phyloP scores from a whole-genome alignment of 352 stramenopile species.

The Phytophthora litchii region DNA sequence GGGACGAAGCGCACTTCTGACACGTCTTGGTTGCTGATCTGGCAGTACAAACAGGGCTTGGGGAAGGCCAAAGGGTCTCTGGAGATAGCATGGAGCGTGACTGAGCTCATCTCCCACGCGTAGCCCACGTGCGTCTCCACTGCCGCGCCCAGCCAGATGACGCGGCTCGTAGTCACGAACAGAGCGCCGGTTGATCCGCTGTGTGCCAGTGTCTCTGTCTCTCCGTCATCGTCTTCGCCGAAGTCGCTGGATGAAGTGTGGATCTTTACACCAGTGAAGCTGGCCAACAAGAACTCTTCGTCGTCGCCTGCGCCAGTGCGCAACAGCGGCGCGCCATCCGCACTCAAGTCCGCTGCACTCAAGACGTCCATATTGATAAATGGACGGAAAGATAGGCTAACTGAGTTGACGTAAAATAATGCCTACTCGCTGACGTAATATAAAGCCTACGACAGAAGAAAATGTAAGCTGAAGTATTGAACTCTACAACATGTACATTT shows the following conservation, averaged over 20 bases:
- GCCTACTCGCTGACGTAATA: background rate
- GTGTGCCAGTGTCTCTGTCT: slow-evolving; percentile 24
- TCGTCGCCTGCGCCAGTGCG: slow-evolving; percentile 53
- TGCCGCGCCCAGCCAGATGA: slow-evolving; percentile 64
- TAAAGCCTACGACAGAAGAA: slow-evolving; percentile 1
- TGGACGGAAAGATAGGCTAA: slow-evolving; percentile 13
- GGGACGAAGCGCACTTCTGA: slow-evolving; percentile 82
- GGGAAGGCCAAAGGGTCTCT: slow-evolving; percentile 68
- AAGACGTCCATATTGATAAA: slow-evolving; percentile 58
- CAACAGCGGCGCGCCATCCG: slow-evolving; percentile 57
- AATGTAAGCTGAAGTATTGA: slow-evolving; percentile 1
- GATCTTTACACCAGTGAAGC: slow-evolving; percentile 53
- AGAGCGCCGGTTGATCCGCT: slow-evolving; percentile 22
- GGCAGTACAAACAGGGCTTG: slow-evolving; percentile 80
- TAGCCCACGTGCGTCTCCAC: slow-evolving; percentile 54
- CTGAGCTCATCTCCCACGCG: slow-evolving; percentile 71
- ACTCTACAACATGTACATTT: slow-evolving; percentile 35
- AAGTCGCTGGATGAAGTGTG: slow-evolving; percentile 37
- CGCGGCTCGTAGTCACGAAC: slow-evolving; percentile 54
- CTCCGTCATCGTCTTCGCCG: slow-evolving; percentile 26
- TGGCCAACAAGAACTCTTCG: slow-evolving; percentile 67
- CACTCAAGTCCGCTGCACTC: slow-evolving; percentile 46
- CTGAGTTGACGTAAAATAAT: background rate
- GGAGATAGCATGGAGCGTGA: slow-evolving; percentile 83
- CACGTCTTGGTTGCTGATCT: slow-evolving; percentile 74